phyloP scores from a whole-genome alignment of 148 eudicot species.

The Nyssa sinensis region DNA sequence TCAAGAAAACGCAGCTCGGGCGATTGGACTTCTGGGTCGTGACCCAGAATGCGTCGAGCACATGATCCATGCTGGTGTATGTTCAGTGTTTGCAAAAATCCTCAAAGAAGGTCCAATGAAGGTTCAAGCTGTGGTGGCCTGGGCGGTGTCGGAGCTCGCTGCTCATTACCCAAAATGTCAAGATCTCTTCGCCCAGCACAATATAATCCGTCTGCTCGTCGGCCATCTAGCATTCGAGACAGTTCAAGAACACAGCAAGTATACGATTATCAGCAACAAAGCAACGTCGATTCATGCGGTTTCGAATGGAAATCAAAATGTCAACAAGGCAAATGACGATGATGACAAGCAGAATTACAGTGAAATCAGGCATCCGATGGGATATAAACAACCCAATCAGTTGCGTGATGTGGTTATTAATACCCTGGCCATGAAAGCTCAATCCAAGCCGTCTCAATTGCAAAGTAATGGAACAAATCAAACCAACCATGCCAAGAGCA shows the following conservation, averaged over 20 bases:
- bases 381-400: slow-evolving; percentile 33
- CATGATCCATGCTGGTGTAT: slow-evolving; percentile 74
- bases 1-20: slow-evolving; percentile 81
- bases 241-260: slow-evolving; percentile 79
- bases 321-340: slow-evolving; percentile 27
- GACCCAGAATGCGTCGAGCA: slow-evolving; percentile 82
- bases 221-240: slow-evolving; percentile 91
- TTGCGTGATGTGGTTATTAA: slow-evolving; percentile 52
- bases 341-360: slow-evolving; percentile 31
- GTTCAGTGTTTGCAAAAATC: slow-evolving; percentile 70
- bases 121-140: slow-evolving; percentile 86
- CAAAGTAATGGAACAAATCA: slow-evolving; percentile 2
- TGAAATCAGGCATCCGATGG: slow-evolving; percentile 49
- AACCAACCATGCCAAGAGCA: slow-evolving; percentile 7
- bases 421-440: slow-evolving; percentile 37
- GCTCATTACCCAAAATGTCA: slow-evolving; percentile 64
- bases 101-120: slow-evolving; percentile 91
- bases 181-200: slow-evolving; percentile 76
- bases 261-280: slow-evolving; percentile 40
- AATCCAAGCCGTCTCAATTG: slow-evolving; percentile 18
- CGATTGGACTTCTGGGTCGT: slow-evolving; percentile 67
- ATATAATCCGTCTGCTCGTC: slow-evolving; percentile 63
- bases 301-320: neutral
- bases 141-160: slow-evolving; percentile 83
- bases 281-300: slow-evolving; percentile 54